Conservation (phyloP, 2,329 filamentous ascomycete species). For the Fusarium austroafricanum region DNA sequence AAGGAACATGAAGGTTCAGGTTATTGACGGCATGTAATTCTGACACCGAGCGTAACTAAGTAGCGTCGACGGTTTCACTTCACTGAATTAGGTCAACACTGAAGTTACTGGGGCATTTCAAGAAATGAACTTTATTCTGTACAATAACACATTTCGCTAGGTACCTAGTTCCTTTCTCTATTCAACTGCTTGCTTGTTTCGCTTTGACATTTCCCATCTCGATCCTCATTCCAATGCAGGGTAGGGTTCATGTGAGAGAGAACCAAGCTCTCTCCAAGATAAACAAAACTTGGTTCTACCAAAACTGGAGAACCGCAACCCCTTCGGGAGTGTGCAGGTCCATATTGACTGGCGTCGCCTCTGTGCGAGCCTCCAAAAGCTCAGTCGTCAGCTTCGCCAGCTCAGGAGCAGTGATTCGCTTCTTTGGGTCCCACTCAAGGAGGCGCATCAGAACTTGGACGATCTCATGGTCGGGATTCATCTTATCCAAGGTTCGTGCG, state of each 20-base stretch:
- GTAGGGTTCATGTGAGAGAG: not conserved
- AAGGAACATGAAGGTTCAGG: not conserved
- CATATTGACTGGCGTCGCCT: conserved; percentile 11
- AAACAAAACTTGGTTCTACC: conserved; percentile 32
- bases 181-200: not conserved
- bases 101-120: not conserved
- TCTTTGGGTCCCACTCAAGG: conserved; percentile 33
- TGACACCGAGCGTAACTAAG: not conserved
- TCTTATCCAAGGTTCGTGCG: conserved; percentile 26
- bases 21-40: not conserved
- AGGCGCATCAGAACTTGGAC: conserved; percentile 40
- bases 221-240: not conserved
- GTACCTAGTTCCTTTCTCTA: not conserved
- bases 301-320: conserved; percentile 46
- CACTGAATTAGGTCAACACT: not conserved
- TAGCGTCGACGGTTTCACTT: too few relatives aligned
- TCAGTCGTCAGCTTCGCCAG: conserved; percentile 25
- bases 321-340: conserved; percentile 40
- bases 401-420: conserved; percentile 37
- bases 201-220: not conserved
- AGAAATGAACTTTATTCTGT: not conserved
- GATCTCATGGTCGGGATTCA: conserved; percentile 45
- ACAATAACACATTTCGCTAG: not conserved
- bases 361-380: conserved; percentile 4
- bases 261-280: not conserved